Base-by-base conservation (phyloP, 2,329 filamentous ascomycete genomes). In the Fusarium coffeatum region DNA sequence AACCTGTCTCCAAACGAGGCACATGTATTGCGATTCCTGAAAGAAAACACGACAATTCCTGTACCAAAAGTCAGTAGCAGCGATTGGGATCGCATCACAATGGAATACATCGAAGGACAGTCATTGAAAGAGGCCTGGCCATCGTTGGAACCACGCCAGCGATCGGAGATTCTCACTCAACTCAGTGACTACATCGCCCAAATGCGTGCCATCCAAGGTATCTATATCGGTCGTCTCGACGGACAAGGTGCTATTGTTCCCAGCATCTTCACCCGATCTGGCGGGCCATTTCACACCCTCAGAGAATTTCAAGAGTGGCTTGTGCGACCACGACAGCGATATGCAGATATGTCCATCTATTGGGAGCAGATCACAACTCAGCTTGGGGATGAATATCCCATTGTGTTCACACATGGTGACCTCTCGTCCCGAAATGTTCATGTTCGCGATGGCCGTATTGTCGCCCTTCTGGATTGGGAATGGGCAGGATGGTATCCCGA, bases 41-140 rank as follows among this genome's bases (percentile, higher is more conserved):
- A 37, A 1, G 16, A n/a, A 0, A 9, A 76, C 5, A 77, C 75
- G 34, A 11, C 69, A 1, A 77, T 78, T 0, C 74, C 75, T 0
- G 74, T 77, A 0, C 76, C 75, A 0, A 49, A 71, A 10, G 68
- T 78, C n/a, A 57, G 76, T 8, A 69, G 69, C 41, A 74, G 72
- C 22, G 72, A 71, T 3, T 77, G 62, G 70, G 73, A 76, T 53
- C 75, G 74, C 37, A 62, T 77, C 11, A 74, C 72, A 6, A 71
- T 75, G 76, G 60, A 73, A 45, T 72, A 71, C 18, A 42, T 78
- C 2, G 62, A 74, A 18, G 76, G 76, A 2, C 67, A 76, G n/a
- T 73, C 74, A 20, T 58, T 76, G 28, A 32, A 69, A 40, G 46
- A 74, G 43, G 74, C 66, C 0, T 77, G 76, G 75, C 64, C 68